A percentile compares a stretch with the other conserved stretches of the same genome.
These are phyloP conservation scores for Suhomyces panamericanus DNA, from an alignment of 1,139 yeast genomes.

Conservation along the genomic window DNA sequence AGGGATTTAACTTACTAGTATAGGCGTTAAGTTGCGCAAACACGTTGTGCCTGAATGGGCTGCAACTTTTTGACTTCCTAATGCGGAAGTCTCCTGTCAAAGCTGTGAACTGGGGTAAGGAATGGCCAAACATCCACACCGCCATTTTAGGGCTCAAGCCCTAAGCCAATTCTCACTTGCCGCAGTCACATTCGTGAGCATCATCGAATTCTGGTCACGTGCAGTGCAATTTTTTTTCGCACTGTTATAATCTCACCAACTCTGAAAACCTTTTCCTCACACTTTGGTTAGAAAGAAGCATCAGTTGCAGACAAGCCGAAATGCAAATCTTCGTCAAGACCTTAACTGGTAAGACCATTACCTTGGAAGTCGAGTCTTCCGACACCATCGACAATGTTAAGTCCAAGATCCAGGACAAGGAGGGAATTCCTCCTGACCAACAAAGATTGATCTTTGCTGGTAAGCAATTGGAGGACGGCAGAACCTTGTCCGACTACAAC, in stretches of 20 bases:
- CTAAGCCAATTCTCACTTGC: not conserved
- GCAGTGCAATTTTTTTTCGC: slow-evolving; percentile 2
- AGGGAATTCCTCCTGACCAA: slow-evolving; percentile 99
- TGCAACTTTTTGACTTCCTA: slow-evolving; percentile 2
- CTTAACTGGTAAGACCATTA: slow-evolving; percentile 98
- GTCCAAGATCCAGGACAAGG: slow-evolving; percentile 99
- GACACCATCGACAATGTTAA: slow-evolving; percentile 99
- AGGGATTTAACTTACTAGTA: no score
- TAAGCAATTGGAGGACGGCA: slow-evolving; percentile 99
- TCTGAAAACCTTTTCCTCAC: slow-evolving; percentile 1
- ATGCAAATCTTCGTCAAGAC: slow-evolving; percentile 99
- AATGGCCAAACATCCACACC: not conserved
- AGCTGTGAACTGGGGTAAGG: not conserved
- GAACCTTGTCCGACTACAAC: slow-evolving; percentile 99
- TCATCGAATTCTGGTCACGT: slow-evolving; percentile 2
- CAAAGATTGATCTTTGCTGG: slow-evolving; percentile 99
- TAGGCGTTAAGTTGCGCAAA: no score
- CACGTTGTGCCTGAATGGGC: not conserved
- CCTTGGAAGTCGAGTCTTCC: slow-evolving; percentile 98
- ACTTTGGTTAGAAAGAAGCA: slow-evolving; percentile 56
- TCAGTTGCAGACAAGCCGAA: slow-evolving; percentile 52
- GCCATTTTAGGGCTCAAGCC: slow-evolving; percentile 5
- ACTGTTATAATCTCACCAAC: not conserved
- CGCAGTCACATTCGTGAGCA: not conserved
- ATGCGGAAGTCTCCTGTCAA: not conserved